Evolutionary conservation across 73 alveolate species (phyloP).

Genomic region (Blepharisma japonicum): DNA sequence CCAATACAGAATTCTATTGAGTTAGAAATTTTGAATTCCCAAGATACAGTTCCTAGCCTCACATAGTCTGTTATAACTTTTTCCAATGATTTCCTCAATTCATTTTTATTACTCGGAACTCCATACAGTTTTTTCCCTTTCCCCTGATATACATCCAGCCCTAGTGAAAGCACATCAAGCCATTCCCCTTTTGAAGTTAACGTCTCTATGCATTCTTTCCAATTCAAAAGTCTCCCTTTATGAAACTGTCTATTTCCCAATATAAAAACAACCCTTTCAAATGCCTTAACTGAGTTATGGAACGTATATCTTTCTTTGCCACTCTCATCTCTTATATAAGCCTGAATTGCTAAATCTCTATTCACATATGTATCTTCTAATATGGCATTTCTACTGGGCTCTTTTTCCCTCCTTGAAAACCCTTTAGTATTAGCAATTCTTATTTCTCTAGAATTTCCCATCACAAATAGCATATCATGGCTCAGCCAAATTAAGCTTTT

Average conservation of each 20-base stretch:
- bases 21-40: conserved; percentile 21
- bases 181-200: background rate
- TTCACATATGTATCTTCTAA: background rate
- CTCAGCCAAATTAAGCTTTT: background rate
- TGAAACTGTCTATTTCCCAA: conserved; percentile 26
- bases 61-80: conserved; percentile 20
- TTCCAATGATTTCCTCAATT: conserved; percentile 6
- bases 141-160: conserved; percentile 26
- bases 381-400: background rate
- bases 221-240: background rate
- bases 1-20: conserved; percentile 32
- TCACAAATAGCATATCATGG: conserved; percentile 3
- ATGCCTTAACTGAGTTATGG: background rate
- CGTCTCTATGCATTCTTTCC: conserved; percentile 26
- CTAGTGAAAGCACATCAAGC: conserved; percentile 6
- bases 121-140: background rate
- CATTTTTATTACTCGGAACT: conserved; percentile 14
- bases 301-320: conserved; percentile 27
- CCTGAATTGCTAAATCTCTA: conserved; percentile 17
- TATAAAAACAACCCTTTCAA: conserved; percentile 1
- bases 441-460: background rate
- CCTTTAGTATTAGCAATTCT: background rate
- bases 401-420: conserved; percentile 16
- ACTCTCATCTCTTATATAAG: conserved; percentile 16
- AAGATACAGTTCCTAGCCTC: background rate